These are phyloP conservation scores for Canariomyces notabilis DNA, from an alignment of 2,329 filamentous ascomycete species.

Conservation along the genomic window DNA sequence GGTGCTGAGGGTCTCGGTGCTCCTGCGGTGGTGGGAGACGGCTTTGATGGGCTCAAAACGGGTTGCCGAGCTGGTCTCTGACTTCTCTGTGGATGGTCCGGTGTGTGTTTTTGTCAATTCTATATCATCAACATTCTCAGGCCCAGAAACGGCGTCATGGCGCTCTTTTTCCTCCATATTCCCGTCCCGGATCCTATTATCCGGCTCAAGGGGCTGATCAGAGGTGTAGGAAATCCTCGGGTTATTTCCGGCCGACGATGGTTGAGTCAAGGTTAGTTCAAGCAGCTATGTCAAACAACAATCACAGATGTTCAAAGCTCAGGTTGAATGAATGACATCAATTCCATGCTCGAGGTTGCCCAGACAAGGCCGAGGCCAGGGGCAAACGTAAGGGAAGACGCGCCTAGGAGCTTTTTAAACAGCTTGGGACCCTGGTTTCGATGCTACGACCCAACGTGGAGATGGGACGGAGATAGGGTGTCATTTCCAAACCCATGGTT, in stretches of 20 bases:
- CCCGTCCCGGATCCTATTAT: background rate
- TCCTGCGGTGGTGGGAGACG: conserved; percentile 8
- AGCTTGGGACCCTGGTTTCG: background rate
- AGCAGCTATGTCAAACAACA: background rate
- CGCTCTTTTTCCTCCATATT: background rate
- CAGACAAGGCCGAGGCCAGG: background rate
- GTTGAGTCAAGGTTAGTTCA: background rate
- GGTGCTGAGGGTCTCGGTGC: conserved; percentile 18
- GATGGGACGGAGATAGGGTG: background rate
- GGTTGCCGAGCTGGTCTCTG: background rate
- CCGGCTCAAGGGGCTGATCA: background rate
- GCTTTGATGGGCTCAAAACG: conserved; percentile 27
- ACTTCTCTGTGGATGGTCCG: background rate
- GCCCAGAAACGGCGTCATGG: background rate
- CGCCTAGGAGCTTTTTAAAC: background rate
- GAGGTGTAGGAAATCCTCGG: background rate
- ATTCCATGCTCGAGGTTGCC: background rate
- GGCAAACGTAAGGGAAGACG: background rate
- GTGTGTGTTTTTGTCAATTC: background rate
- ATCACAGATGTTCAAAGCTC: background rate
- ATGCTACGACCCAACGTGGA: background rate
- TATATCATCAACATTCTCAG: background rate
- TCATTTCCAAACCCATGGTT: background rate
- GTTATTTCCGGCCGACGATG: background rate
- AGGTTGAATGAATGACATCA: background rate